phyloP scores from a whole-genome alignment of 164 flowering plant species.

The Chimonanthus praecox region DNA sequence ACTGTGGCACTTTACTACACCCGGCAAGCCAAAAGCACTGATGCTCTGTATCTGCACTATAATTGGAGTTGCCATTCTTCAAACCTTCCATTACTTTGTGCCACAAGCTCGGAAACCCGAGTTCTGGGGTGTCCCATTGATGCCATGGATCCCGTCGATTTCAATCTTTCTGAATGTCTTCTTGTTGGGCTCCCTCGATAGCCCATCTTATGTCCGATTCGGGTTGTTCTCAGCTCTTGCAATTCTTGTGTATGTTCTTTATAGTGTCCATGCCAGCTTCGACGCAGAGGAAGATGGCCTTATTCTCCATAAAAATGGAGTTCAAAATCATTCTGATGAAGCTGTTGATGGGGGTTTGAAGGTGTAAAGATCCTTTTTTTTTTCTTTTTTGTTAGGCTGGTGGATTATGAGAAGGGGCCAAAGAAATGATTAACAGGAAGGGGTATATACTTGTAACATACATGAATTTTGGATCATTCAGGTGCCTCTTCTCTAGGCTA shows the following conservation, averaged over 20 bases:
- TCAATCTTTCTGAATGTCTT: constrained; percentile 82
- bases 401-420: no score
- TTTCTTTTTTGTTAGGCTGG: neutral
- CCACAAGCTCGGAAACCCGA: constrained; percentile 72
- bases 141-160: constrained; percentile 85
- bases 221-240: constrained; percentile 60
- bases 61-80: constrained; percentile 36
- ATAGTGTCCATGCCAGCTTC: constrained; percentile 83
- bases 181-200: constrained; percentile 67
- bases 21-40: constrained; percentile 38
- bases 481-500: no score
- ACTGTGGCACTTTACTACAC: constrained; percentile 55
- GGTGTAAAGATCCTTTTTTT: constrained; percentile 4
- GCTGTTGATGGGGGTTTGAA: constrained; percentile 3
- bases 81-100: constrained; percentile 50
- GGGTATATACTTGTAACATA: no score
- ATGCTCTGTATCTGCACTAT: constrained; percentile 43
- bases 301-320: constrained; percentile 23
- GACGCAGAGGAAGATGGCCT: constrained; percentile 60
- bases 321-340: neutral
- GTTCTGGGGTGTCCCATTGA: constrained; percentile 84
- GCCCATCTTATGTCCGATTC: constrained; percentile 70
- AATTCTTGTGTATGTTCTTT: constrained; percentile 58
- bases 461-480: no score
- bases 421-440: no score